A percentile compares a stretch with the other conserved stretches of the same genome.
phyloP scores from a whole-genome alignment of 2,329 filamentous ascomycete species.

The Apiospora pterosperma region DNA sequence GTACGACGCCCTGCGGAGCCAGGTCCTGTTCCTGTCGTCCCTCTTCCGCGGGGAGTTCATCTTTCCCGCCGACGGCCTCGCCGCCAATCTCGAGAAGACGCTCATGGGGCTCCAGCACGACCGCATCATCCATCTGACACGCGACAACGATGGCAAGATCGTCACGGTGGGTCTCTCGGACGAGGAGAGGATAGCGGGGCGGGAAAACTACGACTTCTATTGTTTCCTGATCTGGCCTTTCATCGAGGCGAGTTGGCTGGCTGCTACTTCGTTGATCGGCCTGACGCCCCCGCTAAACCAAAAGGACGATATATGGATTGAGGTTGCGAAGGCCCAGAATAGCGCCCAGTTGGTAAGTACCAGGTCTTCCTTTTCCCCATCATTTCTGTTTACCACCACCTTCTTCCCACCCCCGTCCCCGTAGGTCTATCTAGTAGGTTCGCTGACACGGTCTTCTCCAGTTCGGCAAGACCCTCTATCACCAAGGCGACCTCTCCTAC shows the following conservation, averaged over 20 bases:
- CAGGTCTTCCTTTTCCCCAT: background rate
- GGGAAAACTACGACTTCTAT: slow-evolving; percentile 98
- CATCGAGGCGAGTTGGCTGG: slow-evolving; percentile 91
- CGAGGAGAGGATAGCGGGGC: slow-evolving; percentile 70
- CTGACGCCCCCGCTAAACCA: slow-evolving; percentile 66
- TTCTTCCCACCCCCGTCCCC: too few species aligned
- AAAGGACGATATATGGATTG: slow-evolving; percentile 72
- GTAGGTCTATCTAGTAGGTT: background rate
- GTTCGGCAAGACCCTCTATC: slow-evolving; percentile 94
- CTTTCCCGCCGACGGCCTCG: slow-evolving; percentile 83
- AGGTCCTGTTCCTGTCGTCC: slow-evolving; percentile 87
- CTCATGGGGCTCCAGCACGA: slow-evolving; percentile 75
- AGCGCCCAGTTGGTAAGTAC: slow-evolving; percentile 71
- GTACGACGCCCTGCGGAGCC: slow-evolving; percentile 68
- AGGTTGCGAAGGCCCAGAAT: slow-evolving; percentile 72
- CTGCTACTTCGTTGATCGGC: slow-evolving; percentile 82
- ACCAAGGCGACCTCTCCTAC: slow-evolving; percentile 94
- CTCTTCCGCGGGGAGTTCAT: slow-evolving; percentile 97
- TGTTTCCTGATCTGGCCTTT: slow-evolving; percentile 99
- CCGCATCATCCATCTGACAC: slow-evolving; percentile 67
- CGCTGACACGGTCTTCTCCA: slow-evolving; percentile 28
- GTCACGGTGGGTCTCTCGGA: slow-evolving; percentile 70
- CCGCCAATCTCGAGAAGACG: slow-evolving; percentile 76
- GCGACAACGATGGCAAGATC: slow-evolving; percentile 54
- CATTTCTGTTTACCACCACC: background rate